A percentile compares a stretch with the other conserved stretches of the same genome.
These are phyloP conservation scores for sunflower (Helianthus annuus) DNA, from an alignment of 129 eudicot species.

Conservation along the genomic window DNA sequence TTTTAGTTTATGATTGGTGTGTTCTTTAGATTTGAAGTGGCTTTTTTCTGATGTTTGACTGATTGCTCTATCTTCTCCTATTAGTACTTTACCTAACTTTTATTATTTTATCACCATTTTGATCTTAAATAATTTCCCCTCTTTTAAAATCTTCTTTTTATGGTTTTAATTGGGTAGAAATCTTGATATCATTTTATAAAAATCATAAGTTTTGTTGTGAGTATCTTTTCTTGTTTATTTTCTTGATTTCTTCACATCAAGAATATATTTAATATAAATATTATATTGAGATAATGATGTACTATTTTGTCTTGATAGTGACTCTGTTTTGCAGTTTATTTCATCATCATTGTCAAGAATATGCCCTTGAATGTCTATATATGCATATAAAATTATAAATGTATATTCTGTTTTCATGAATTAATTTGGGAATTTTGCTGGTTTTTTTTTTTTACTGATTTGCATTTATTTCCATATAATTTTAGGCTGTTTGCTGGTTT, in stretches of 20 bases:
- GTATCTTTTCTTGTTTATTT: conserved; percentile 34
- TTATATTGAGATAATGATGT: conserved; percentile 15
- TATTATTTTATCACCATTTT: conserved; percentile 33
- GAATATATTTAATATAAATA: neutral
- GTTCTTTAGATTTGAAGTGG: conserved; percentile 33
- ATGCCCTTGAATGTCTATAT: conserved; percentile 27
- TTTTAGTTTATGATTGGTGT: conserved; percentile 22
- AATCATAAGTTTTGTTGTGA: conserved; percentile 17
- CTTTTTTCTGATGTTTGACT: conserved; percentile 46
- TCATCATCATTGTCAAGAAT: conserved; percentile 37
- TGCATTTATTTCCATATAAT: conserved; percentile 3
- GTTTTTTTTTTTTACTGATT: neutral
- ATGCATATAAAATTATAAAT: conserved; percentile 5
- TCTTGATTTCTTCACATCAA: conserved; percentile 38
- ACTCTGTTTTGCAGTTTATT: conserved; percentile 32
- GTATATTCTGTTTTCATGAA: conserved; percentile 16
- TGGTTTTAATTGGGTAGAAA: conserved; percentile 34
- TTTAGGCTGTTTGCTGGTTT: conserved; percentile 1
- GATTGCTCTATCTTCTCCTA: conserved; percentile 40
- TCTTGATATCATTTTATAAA: conserved; percentile 2
- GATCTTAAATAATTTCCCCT: conserved; percentile 26
- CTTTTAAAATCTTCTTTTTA: conserved; percentile 22
- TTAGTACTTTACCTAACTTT: conserved; percentile 32
- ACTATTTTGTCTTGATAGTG: conserved; percentile 27
- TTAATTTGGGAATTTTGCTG: neutral